A percentile compares a stretch with the other conserved stretches of the same genome.
Conservation (phyloP, 371 early-diverging fungal genomes). For the Apophysomyces trapeziformis region DNA sequence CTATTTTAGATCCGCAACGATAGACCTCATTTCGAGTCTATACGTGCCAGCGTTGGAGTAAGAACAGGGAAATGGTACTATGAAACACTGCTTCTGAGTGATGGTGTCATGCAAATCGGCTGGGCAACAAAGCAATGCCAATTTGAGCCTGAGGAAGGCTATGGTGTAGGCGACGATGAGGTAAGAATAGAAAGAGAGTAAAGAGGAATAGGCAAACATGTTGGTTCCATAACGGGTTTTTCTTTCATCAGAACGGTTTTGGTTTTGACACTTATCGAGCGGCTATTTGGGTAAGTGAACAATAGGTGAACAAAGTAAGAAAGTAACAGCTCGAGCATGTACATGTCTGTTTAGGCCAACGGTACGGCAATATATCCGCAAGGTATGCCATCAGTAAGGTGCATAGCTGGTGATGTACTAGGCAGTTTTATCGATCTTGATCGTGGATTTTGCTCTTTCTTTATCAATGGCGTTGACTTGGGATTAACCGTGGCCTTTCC, state of each 20-base stretch:
- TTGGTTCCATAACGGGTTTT: too few relatives aligned
- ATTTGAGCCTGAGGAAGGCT: conserved; percentile 69
- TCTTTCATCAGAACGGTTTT: conserved; percentile 54
- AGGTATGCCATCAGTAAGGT: conserved; percentile 29
- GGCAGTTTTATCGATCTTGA: conserved; percentile 53
- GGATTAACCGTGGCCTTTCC: conserved; percentile 48
- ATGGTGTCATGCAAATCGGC: conserved; percentile 70
- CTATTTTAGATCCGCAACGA: conserved; percentile 44
- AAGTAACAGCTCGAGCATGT: too few relatives aligned
- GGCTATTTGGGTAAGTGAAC: conserved; percentile 54
- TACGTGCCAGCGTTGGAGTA: conserved; percentile 48
- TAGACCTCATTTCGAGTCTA: conserved; percentile 52
- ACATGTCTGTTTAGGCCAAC: conserved; percentile 27
- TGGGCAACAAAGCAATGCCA: conserved; percentile 66
- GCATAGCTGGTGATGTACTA: conserved; percentile 50
- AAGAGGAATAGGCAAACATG: too few relatives aligned
- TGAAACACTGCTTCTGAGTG: conserved; percentile 57
- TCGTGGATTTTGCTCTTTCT: conserved; percentile 49
- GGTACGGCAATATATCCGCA: conserved; percentile 49
- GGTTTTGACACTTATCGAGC: conserved; percentile 64
- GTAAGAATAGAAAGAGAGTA: conserved; percentile 30
- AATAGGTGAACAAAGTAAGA: too few relatives aligned
- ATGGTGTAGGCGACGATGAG: conserved; percentile 65
- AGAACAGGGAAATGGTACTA: conserved; percentile 66
- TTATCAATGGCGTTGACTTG: conserved; percentile 47